phyloP scores from a whole-genome alignment of 768 basidiomycete species.

The Boletus sensibilis region DNA sequence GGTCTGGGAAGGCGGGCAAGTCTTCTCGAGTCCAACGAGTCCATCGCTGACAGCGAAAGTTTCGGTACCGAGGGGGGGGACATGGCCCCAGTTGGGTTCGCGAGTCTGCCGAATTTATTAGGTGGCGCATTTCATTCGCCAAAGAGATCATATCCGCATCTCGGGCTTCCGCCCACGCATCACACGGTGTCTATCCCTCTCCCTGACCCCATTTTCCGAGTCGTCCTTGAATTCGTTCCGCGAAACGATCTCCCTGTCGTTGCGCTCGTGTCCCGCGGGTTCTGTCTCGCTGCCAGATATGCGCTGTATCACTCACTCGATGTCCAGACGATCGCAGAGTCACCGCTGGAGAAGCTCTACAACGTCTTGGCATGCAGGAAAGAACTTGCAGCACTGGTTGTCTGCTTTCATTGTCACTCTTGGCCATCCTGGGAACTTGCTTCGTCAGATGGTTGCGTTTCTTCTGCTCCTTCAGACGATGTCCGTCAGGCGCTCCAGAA shows the following conservation, averaged over 20 bases:
- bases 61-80: not conserved
- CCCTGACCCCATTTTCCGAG: slow-evolving; percentile 19
- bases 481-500: slow-evolving; percentile 29
- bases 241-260: slow-evolving; percentile 18
- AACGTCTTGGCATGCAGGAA: slow-evolving; percentile 16
- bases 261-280: slow-evolving; percentile 24
- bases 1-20: slow-evolving; percentile 33
- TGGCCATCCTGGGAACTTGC: slow-evolving; percentile 19
- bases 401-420: slow-evolving; percentile 23
- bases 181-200: slow-evolving; percentile 5
- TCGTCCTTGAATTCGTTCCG: slow-evolving; percentile 23
- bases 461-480: slow-evolving; percentile 14
- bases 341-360: slow-evolving; percentile 18
- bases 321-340: slow-evolving; percentile 12
- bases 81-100: slow-evolving; percentile 1
- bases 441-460: slow-evolving; percentile 3
- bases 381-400: slow-evolving; percentile 26
- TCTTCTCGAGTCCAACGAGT: slow-evolving; percentile 18
- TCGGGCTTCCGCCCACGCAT: not conserved
- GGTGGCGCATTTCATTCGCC: slow-evolving; percentile 12
- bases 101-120: slow-evolving; percentile 23
- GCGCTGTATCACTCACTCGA: slow-evolving; percentile 25
- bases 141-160: not conserved
- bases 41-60: slow-evolving; percentile 10
- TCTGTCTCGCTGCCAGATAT: slow-evolving; percentile 23